Evolutionary conservation across 140 eudicot genomes (phyloP), one percentile per base, ranked within the genome.

Genomic region (Bidens hawaiensis): DNA sequence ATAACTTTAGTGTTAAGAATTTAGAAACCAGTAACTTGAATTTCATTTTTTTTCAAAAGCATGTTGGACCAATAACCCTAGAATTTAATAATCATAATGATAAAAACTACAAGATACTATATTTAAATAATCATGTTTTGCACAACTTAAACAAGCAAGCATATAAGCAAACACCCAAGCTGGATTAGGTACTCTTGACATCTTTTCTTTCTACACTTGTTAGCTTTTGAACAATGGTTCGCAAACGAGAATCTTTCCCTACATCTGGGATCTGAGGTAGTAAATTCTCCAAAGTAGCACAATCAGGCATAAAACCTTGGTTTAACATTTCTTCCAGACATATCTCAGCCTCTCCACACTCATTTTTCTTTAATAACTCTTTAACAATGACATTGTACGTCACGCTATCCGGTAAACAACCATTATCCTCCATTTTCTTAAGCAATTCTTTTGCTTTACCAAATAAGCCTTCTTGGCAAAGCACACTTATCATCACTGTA

Each of bases 401-500:
- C 3, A 46, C 23, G 11, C 52, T 46, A 46, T 46, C 12, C 0
- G 52, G 52, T 24, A 46, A 16, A 46, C 52, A 46, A 16, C 52
- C 52, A 18, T 46, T 46, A 10, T 46, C 52, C 6, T 17, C 52
- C 52, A 46, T 46, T 12, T 46, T 46, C 17, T 24, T 46, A 17
- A 46, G 24, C 52, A 46, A 46, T 0, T 46, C 12, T 6, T 46
- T 46, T 0, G 12, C 9, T 46, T 70, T 47, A 22, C 33, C 53
- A 12, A 31, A 46, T 10, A 19, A 46, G 11, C 62, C 75, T 1
- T 48, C 42, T 21, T 36, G 23, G 31, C 68, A 70, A 47, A 10
- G 21, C 43, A 50, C 75, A 17, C 6, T 10, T 28, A 70, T 59
- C 71, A 72, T 62, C 11, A 38, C 19, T 12, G 64, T 72, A 48